Evolutionary conservation across 1,139 yeast genomes (phyloP).

Genomic region (Kurtzmaniella quercitrusa): DNA sequence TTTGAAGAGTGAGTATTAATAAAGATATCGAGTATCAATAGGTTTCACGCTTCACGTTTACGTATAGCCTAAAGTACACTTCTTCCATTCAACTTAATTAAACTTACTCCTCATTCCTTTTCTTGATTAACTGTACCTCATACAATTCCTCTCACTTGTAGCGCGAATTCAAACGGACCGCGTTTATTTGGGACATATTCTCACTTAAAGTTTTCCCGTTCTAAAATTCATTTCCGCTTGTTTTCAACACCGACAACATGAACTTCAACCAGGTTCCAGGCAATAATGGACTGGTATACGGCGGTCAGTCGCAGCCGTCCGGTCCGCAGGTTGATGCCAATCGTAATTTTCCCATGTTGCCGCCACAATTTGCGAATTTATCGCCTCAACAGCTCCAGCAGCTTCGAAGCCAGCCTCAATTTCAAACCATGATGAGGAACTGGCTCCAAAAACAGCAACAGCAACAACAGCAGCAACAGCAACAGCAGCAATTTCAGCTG

Average conservation of each 20-base stretch:
- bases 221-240: background rate
- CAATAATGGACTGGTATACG: constrained; percentile 10
- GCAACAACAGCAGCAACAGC: constrained; percentile 29
- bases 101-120: too few species aligned
- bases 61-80: too few species aligned
- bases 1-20: too few species aligned
- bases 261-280: constrained; percentile 14
- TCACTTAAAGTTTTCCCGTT: background rate
- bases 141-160: too few species aligned
- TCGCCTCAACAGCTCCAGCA: constrained; percentile 47
- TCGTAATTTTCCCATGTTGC: constrained; percentile 25
- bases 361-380: constrained; percentile 39
- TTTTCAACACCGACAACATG: constrained; percentile 9
- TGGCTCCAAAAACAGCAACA: constrained; percentile 34
- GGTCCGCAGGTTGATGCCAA: constrained; percentile 10
- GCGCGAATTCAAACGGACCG: too few species aligned
- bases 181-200: background rate
- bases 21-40: too few species aligned
- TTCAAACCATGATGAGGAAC: constrained; percentile 36
- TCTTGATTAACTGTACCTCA: too few species aligned
- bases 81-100: too few species aligned
- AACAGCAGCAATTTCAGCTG: constrained; percentile 16
- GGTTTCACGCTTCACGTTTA: too few species aligned
- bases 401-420: constrained; percentile 46
- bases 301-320: background rate